Base-by-base conservation (phyloP, 2,329 filamentous ascomycete species). In the Chaetomiaceae sp. region DNA sequence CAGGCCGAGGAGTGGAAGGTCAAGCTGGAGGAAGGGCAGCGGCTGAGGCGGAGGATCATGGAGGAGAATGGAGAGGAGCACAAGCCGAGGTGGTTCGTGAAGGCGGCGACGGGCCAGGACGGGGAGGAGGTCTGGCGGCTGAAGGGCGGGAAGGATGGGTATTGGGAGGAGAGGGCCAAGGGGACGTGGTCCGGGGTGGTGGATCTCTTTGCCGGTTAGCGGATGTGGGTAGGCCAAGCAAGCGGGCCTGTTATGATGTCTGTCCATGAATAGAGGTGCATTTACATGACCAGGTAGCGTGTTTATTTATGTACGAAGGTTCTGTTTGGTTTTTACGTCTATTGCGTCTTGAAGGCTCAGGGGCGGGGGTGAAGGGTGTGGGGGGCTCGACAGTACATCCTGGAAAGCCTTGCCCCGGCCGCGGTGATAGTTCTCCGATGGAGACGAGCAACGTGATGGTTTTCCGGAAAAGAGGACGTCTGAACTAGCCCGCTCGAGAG, bases 161-260 rank as follows among this genome's bases (percentile, higher is more conserved):
- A 99, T 71, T 99, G 94, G 94, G 91, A 96, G 66, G 86, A 89
- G 71, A 80, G 92, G 56, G 78, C 76, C 2, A 80, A 74, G 58
- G 85, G 85, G 1, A 75, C 75, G 51, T 96, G 89, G 89, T 68
- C 65, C 4, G 78, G 77, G 5, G 68, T 81, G 30, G 71, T 75
- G 58, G 70, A 79, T 42, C 73, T 84, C 48, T 84, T 80, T 60
- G 40, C 40, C 27, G 54, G 4, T 20, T 56, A 54, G 42, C 2
- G 18, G 40, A 25, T 16, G n/a, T n/a, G n/a, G n/a, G n/a, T 33
- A 36, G 44, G 44, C 11, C 7, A 25, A 9, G 36, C 32, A 6
- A 42, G 44, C 18, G 16, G 16, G 34, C 18, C 25, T 13, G 25
- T n/a, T 23, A 23, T 40, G 36, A 23, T 40, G 36, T 41, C 14